These are phyloP conservation scores for Chaetoscypha palmicola DNA, from an alignment of 2,329 filamentous ascomycete species.

Conservation along the genomic window DNA sequence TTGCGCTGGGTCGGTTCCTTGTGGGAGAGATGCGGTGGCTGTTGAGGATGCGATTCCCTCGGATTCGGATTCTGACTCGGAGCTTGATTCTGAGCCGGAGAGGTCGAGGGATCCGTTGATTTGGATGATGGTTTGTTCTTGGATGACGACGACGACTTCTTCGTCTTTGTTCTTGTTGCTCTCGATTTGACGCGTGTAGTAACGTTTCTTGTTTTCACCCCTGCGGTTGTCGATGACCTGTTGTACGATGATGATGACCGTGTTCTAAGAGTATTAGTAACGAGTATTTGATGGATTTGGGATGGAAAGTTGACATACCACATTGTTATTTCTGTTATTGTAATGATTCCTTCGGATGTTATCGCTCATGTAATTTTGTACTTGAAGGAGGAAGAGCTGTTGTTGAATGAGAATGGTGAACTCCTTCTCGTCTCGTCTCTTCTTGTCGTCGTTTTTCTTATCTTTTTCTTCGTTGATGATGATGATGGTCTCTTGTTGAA, in stretches of 20 bases:
- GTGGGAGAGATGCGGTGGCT: too few species aligned
- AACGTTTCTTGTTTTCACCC: constrained; percentile 21
- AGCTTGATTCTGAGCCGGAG: not conserved
- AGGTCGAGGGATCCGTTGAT: constrained; percentile 3
- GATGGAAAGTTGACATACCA: constrained; percentile 15
- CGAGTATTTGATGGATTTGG: not conserved
- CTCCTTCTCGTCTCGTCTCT: constrained; percentile 10
- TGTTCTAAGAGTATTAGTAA: constrained; percentile 25
- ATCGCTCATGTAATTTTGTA: constrained; percentile 21
- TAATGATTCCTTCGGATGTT: constrained; percentile 29
- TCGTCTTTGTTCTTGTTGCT: constrained; percentile 15
- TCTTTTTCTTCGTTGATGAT: constrained; percentile 16
- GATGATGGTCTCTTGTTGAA: constrained; percentile 11
- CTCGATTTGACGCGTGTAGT: constrained; percentile 24
- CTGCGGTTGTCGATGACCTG: constrained; percentile 23
- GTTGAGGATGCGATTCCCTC: not conserved
- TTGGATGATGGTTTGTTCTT: constrained; percentile 11
- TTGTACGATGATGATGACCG: constrained; percentile 25
- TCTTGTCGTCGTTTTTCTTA: constrained; percentile 10
- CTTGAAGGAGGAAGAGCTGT: constrained; percentile 13
- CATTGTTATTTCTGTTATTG: constrained; percentile 22
- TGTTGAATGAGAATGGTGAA: constrained; percentile 17
- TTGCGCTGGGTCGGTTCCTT: not conserved
- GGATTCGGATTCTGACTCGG: not conserved
- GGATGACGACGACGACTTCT: constrained; percentile 18